A percentile compares a stretch with the other conserved stretches of the same genome.
phyloP scores from a whole-genome alignment of 2,329 filamentous ascomycete species.

The Arthrobotrys iridis region DNA sequence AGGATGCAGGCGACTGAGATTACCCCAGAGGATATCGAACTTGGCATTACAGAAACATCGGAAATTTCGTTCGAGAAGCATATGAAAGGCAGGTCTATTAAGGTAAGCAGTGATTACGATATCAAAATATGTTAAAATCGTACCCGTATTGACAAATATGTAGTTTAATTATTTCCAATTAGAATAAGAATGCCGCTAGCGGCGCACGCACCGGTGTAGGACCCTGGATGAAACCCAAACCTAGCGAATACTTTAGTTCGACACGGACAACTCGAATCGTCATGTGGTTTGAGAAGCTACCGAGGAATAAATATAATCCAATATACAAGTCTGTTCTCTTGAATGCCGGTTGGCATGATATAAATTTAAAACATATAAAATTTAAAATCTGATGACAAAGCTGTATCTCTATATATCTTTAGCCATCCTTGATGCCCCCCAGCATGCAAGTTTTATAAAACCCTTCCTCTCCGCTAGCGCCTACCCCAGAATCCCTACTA shows the following conservation, averaged over 20 bases:
- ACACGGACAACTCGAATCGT: neutral
- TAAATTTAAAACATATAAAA: conserved; percentile 2
- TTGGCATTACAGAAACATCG: conserved; percentile 10
- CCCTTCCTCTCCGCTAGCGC: neutral
- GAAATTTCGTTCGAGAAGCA: conserved; percentile 23
- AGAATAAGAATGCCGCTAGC: neutral
- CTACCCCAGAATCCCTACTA: neutral
- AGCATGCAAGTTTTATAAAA: neutral
- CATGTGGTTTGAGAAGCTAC: neutral
- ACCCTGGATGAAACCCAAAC: neutral
- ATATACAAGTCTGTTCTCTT: neutral
- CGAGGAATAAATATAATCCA: neutral
- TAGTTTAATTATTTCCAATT: conserved; percentile 32
- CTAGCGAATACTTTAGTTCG: neutral
- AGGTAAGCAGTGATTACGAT: conserved; percentile 4
- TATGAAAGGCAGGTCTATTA: neutral
- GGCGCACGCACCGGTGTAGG: neutral
- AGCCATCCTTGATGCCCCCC: neutral
- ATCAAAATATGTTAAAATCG: neutral
- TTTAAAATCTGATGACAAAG: neutral
- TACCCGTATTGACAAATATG: neutral
- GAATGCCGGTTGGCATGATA: neutral
- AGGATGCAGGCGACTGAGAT: conserved; percentile 16
- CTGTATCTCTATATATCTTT: neutral
- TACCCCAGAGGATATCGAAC: conserved; percentile 11